A percentile compares a stretch with the other conserved stretches of the same genome.
Evolutionary conservation across 768 basidiomycete genomes (phyloP).

Genomic region (Paxillus ammoniavirescens): DNA sequence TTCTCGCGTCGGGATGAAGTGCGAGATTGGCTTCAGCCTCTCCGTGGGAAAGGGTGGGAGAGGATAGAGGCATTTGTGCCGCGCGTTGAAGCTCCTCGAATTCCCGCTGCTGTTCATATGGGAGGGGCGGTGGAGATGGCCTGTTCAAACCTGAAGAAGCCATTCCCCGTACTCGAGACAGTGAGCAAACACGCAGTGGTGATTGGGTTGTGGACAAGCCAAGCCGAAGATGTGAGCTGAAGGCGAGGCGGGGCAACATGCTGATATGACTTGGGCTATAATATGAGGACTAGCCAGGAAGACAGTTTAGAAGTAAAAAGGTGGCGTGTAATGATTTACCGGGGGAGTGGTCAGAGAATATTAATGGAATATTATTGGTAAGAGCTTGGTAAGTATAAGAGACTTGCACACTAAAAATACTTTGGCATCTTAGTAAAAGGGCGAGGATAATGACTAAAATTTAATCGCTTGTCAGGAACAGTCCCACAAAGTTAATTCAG

Average conservation of each 20-base stretch:
- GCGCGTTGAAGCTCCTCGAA: constrained; percentile 79
- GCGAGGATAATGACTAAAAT: not conserved
- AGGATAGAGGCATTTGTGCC: constrained; percentile 47
- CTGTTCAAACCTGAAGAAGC: constrained; percentile 43
- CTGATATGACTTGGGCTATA: not conserved
- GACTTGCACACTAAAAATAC: not conserved
- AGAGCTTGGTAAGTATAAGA: not conserved
- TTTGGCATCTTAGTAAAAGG: constrained; percentile 1
- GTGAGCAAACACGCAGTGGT: not conserved
- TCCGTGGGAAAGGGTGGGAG: constrained; percentile 18
- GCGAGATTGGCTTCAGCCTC: constrained; percentile 43
- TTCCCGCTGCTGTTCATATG: constrained; percentile 74
- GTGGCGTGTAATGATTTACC: not conserved
- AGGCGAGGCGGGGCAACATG: not conserved
- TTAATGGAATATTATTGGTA: not conserved
- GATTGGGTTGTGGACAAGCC: not conserved
- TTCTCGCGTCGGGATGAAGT: constrained; percentile 69
- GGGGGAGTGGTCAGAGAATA: not conserved
- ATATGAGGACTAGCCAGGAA: not conserved
- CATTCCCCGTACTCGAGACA: constrained; percentile 10
- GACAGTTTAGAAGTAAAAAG: not conserved
- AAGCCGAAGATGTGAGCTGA: not conserved
- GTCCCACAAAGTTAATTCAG: not conserved
- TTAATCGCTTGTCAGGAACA: not conserved
- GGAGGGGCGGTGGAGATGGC: constrained; percentile 75